These are phyloP conservation scores for Dioszegia aurantiaca DNA, from an alignment of 768 basidiomycete species.

Conservation along the genomic window DNA sequence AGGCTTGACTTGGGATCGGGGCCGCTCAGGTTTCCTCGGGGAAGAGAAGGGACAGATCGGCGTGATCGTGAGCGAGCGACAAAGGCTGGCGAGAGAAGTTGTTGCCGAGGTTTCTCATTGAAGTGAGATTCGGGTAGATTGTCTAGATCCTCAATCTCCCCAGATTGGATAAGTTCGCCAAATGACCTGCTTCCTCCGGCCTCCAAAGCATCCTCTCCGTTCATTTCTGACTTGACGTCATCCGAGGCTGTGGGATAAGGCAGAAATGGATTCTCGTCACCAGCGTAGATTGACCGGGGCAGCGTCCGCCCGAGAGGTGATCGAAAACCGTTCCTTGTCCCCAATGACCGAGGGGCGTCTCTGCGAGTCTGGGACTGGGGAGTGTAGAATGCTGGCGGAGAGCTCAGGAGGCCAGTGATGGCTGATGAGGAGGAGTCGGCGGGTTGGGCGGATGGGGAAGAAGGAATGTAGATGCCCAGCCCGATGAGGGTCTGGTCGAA, in stretches of 20 bases:
- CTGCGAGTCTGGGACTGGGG: background rate
- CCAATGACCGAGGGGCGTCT: background rate
- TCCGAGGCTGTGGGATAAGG: background rate
- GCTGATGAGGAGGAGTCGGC: background rate
- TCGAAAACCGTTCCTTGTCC: background rate
- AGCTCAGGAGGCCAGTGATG: background rate
- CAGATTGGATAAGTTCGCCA: background rate
- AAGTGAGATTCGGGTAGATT: background rate
- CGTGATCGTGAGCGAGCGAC: background rate
- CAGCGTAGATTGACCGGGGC: constrained; percentile 7
- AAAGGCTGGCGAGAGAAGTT: background rate
- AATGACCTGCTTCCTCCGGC: background rate
- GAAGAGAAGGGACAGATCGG: background rate
- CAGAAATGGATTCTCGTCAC: constrained; percentile 9
- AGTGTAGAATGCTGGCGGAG: constrained; percentile 5
- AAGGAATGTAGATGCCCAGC: constrained; percentile 6
- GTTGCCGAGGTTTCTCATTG: background rate
- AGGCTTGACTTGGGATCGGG: too few species aligned
- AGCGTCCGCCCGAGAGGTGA: background rate
- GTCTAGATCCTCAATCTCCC: background rate
- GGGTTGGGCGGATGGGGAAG: background rate
- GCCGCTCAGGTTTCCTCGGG: too few species aligned
- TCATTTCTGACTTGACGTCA: background rate
- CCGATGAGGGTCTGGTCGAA: constrained; percentile 3
- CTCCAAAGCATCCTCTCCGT: constrained; percentile 3